Evolutionary conservation across 2,329 filamentous ascomycete genomes (phyloP).

Genomic region (Pestalotiopsis sp.): DNA sequence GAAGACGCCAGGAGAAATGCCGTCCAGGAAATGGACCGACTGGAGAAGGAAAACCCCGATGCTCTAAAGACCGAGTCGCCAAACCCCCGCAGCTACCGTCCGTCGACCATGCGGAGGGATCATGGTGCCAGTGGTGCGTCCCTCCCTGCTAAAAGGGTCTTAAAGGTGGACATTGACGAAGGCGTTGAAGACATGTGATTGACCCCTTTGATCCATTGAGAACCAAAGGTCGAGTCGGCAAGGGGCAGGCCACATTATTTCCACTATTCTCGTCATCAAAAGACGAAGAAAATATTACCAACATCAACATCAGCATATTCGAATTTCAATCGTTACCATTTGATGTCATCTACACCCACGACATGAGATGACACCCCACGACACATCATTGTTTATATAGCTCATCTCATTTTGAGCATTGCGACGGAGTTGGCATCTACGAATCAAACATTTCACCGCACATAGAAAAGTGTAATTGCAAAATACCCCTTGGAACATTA

Average conservation of each 20-base stretch:
- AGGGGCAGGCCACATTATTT: neutral
- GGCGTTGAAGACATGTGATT: conserved; percentile 29
- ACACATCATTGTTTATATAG: conserved; percentile 8
- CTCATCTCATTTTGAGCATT: conserved; percentile 25
- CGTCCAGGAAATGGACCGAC: conserved; percentile 59
- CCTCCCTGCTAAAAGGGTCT: conserved; percentile 20
- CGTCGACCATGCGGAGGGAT: conserved; percentile 56
- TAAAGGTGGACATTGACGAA: conserved; percentile 30
- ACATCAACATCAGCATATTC: neutral
- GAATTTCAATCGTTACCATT: conserved; percentile 21
- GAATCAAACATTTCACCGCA: neutral
- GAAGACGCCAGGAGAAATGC: conserved; percentile 64
- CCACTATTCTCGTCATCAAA: neutral
- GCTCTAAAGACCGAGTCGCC: conserved; percentile 26
- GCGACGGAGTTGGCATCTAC: conserved; percentile 26
- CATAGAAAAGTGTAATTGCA: neutral
- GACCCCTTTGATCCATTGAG: neutral
- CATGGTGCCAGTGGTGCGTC: conserved; percentile 33
- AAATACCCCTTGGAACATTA: neutral
- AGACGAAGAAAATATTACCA: neutral
- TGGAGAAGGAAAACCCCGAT: conserved; percentile 52
- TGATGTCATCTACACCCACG: neutral
- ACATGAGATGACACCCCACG: neutral
- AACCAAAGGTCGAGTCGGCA: conserved; percentile 16
- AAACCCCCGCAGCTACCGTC: conserved; percentile 52